phyloP scores from a whole-genome alignment of 176 grass and related monocot species.

The Chloris gayana region DNA sequence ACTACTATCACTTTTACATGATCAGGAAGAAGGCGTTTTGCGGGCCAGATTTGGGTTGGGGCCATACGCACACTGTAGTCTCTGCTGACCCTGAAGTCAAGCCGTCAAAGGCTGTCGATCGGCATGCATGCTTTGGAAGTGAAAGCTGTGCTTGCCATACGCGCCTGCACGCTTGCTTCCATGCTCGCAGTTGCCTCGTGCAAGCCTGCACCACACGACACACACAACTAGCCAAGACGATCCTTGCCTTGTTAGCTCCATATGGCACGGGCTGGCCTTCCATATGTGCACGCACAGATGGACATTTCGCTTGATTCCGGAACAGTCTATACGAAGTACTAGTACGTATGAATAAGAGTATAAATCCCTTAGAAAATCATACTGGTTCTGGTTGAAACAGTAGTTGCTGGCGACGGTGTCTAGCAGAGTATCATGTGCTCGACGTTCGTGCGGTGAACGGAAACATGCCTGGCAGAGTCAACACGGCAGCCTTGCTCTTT shows the following conservation, averaged over 20 bases:
- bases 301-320: background rate
- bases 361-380: background rate
- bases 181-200: background rate
- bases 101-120: background rate
- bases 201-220: background rate
- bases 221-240: background rate
- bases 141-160: conserved; percentile 36
- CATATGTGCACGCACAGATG: background rate
- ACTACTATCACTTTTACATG: no score
- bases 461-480: no score
- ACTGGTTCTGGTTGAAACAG: background rate
- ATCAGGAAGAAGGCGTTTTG: background rate
- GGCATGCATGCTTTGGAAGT: background rate
- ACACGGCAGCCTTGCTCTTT: no score
- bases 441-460: background rate
- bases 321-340: background rate
- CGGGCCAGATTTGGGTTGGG: background rate
- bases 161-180: conserved; percentile 21
- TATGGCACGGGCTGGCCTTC: background rate
- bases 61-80: background rate
- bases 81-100: background rate
- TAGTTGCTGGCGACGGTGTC: background rate
- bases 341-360: no score
- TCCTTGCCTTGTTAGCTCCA: background rate
- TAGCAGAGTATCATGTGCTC: conserved; percentile 17